A percentile compares a stretch with the other conserved stretches of the same genome.
Evolutionary conservation across 2,329 filamentous ascomycete species (phyloP).

Genomic region (Lizonia empirigonia): DNA sequence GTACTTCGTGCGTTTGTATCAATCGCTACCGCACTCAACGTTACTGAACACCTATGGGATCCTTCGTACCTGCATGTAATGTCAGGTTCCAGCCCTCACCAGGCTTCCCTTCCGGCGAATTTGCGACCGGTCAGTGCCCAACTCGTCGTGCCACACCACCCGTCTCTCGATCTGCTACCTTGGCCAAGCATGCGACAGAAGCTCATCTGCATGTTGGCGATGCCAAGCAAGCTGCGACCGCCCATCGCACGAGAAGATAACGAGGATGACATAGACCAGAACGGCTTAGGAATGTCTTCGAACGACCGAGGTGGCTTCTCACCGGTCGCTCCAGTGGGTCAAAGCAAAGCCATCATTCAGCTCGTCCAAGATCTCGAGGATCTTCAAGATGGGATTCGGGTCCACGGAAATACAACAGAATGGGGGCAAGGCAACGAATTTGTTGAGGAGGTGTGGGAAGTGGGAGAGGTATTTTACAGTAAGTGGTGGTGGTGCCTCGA

Average conservation of each 20-base stretch:
- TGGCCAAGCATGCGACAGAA: constrained; percentile 59
- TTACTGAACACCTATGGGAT: constrained; percentile 22
- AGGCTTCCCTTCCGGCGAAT: constrained; percentile 31
- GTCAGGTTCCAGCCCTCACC: constrained; percentile 6
- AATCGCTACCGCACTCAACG: constrained; percentile 23
- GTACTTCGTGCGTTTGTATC: constrained; percentile 19
- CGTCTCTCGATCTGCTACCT: constrained; percentile 62
- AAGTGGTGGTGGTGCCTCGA: constrained; percentile 68
- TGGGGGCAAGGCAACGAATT: constrained; percentile 59
- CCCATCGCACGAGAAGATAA: constrained; percentile 48
- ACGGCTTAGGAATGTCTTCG: background rate
- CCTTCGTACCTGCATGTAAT: constrained; percentile 29
- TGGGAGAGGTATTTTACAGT: constrained; percentile 63
- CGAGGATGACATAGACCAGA: constrained; percentile 28
- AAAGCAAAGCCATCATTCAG: constrained; percentile 55
- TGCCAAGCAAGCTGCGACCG: constrained; percentile 58
- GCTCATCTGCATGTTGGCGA: constrained; percentile 58
- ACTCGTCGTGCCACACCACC: constrained; percentile 60
- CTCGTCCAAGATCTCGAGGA: constrained; percentile 65
- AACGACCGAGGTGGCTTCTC: background rate
- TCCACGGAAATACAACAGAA: constrained; percentile 40
- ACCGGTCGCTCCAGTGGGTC: background rate
- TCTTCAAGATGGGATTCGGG: constrained; percentile 52
- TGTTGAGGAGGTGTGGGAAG: constrained; percentile 59
- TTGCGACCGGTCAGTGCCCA: constrained; percentile 61